Evolutionary conservation across 345 rosid species (phyloP).

Genomic region (Citrus maxima): DNA sequence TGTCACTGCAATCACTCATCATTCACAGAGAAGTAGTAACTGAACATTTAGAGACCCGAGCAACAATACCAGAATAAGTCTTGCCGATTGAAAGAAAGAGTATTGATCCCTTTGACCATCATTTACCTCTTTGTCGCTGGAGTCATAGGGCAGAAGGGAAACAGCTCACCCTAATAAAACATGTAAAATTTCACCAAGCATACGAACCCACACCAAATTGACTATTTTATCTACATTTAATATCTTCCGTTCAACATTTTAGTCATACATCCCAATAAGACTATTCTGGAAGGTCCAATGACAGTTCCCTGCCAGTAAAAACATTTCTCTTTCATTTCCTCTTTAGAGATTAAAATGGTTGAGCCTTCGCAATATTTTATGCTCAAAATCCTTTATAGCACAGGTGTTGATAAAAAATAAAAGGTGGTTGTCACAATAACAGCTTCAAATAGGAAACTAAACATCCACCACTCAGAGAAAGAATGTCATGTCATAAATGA

Average conservation of each 20-base stretch:
- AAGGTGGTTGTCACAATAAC: no score
- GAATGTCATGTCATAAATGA: background rate
- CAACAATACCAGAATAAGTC: slow-evolving; percentile 67
- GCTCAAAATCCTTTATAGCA: slow-evolving; percentile 79
- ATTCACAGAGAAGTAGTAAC: slow-evolving; percentile 64
- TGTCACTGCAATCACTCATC: slow-evolving; percentile 87
- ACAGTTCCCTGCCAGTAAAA: slow-evolving; percentile 51
- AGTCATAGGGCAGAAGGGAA: no score
- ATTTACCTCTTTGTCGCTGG: slow-evolving; percentile 59
- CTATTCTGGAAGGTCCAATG: slow-evolving; percentile 71
- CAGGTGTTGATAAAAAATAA: slow-evolving; percentile 63
- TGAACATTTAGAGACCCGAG: slow-evolving; percentile 51
- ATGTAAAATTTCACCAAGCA: slow-evolving; percentile 82
- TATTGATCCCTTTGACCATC: slow-evolving; percentile 80
- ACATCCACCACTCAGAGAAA: background rate
- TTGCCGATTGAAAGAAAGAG: slow-evolving; percentile 74
- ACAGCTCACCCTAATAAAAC: slow-evolving; percentile 36
- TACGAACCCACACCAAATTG: slow-evolving; percentile 86
- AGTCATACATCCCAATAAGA: slow-evolving; percentile 83
- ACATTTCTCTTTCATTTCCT: slow-evolving; percentile 73
- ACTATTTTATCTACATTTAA: slow-evolving; percentile 86
- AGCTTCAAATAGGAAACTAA: background rate
- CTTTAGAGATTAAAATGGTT: slow-evolving; percentile 81
- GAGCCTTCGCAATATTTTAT: slow-evolving; percentile 80
- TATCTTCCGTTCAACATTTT: slow-evolving; percentile 75